These are phyloP conservation scores for Cryphonectria nitschkei DNA, from an alignment of 2,329 filamentous ascomycete genomes.

Conservation along the genomic window DNA sequence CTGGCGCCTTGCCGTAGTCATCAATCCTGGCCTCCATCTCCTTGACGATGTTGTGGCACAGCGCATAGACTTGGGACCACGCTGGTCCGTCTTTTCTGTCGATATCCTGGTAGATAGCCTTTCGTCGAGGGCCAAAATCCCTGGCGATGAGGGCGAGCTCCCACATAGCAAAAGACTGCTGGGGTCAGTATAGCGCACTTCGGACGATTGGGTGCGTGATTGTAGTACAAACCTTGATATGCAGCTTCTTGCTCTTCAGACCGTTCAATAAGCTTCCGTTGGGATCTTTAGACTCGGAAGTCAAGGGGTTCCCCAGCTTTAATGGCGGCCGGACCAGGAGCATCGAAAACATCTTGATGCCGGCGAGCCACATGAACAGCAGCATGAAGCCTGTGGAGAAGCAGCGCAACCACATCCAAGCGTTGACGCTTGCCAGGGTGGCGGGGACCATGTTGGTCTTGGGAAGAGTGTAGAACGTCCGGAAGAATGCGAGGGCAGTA, in stretches of 20 bases:
- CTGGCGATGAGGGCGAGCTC: constrained; percentile 81
- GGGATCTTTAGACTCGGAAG: constrained; percentile 82
- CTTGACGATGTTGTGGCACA: constrained; percentile 72
- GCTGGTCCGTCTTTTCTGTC: constrained; percentile 78
- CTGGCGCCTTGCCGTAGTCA: constrained; percentile 55
- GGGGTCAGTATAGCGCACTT: constrained; percentile 27
- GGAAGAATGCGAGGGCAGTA: constrained; percentile 70
- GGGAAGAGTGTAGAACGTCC: constrained; percentile 75
- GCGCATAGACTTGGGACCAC: constrained; percentile 76
- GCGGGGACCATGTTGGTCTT: constrained; percentile 67
- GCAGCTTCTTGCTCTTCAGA: constrained; percentile 78
- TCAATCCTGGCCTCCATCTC: constrained; percentile 70
- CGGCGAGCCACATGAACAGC: constrained; percentile 73
- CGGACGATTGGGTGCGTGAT: background rate
- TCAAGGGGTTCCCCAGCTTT: constrained; percentile 84
- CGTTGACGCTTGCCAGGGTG: constrained; percentile 44
- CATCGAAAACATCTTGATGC: constrained; percentile 77
- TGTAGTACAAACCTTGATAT: constrained; percentile 62
- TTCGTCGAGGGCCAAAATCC: constrained; percentile 73
- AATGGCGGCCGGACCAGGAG: constrained; percentile 80
- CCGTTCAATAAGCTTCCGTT: constrained; percentile 88
- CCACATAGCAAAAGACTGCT: constrained; percentile 83
- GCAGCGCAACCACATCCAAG: constrained; percentile 45
- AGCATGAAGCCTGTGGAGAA: constrained; percentile 68
- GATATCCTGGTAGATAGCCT: constrained; percentile 83